Percentiles rank a stretch among this genome's conserved stretches.
phyloP scores from a whole-genome alignment of 805 yeast species.

The Saccharomycopsis fermentans region DNA sequence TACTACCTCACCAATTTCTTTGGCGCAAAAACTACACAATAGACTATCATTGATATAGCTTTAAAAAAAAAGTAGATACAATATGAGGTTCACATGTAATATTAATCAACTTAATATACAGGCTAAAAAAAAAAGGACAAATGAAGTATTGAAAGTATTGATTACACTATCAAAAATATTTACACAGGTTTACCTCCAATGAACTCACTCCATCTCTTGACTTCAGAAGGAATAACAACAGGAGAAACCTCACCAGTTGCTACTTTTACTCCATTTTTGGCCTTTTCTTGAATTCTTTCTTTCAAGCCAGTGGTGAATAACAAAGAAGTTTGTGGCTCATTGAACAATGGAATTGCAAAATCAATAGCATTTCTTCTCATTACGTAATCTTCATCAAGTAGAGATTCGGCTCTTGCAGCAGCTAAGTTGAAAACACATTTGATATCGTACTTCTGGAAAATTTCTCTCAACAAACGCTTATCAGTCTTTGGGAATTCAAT shows the following conservation, averaged over 20 bases:
- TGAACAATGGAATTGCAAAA: conserved; percentile 91
- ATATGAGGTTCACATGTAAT: background rate
- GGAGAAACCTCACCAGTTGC: conserved; percentile 18
- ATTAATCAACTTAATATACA: background rate
- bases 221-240: conserved; percentile 72
- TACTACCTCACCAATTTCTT: too few relatives aligned
- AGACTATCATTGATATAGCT: background rate
- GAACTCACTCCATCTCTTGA: conserved; percentile 92
- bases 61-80: background rate
- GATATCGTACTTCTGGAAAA: conserved; percentile 79
- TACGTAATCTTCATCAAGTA: conserved; percentile 82
- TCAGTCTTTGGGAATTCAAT: conserved; percentile 90
- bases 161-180: too few relatives aligned
- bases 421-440: conserved; percentile 90
- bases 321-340: conserved; percentile 89
- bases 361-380: conserved; percentile 99
- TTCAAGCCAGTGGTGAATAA: conserved; percentile 78
- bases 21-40: too few relatives aligned
- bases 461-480: conserved; percentile 86
- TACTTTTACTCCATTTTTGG: conserved; percentile 39
- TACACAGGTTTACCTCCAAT: conserved; percentile 62
- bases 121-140: background rate
- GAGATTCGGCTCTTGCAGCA: conserved; percentile 72
- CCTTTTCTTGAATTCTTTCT: conserved; percentile 47
- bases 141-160: too few relatives aligned